Evolutionary conservation across 306 rosid genomes (phyloP), one percentile per base, ranked within the genome.

Genomic region (Aeschynomene evenia): DNA sequence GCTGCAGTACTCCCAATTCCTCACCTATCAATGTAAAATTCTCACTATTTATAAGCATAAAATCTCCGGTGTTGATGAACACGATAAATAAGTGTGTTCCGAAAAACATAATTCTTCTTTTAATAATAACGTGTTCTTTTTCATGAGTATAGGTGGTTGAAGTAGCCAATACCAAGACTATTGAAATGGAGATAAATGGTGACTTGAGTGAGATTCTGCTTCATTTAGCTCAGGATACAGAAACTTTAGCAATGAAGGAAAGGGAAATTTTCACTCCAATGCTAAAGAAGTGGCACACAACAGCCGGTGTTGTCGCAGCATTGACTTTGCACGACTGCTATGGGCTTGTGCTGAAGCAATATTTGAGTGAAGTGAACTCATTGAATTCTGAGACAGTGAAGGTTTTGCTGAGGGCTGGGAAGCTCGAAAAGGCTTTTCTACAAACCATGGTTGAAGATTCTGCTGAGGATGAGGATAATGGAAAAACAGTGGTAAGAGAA

Each of bases 391-490:
- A 87, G 52, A 77, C 89, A n/a, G 86, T 85, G 5, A 87, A 59
- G 33, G 92, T 94, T 46, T 71, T 94, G 71, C 86, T 84, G 53
- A 86, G 87, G 59, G 91, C 97, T 14, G 95, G 82, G 31, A 91
- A 78, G 77, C 79, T 94, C n/a, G 99, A 94, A 68, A 94, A 91
- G 81, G 53, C 78, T 49, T 58, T 94, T 70, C 79, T 94, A 26
- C 99, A 91, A 80, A 85, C 88, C 92, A 88, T 94, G 60, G 92
- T 94, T 40, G 97, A 88, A 62, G 92, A 85, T 80, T 85, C 87
- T 9, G 70, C 15, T 26, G 98, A 94, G 0, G 83, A 83, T 1
- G 95, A 87, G 6, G 96, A 91, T 68, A 85, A 90, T 4, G 96
- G 88, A 5, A 83, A 81, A 68, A 51, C 85, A 10, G 78, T 87